Percentiles rank a stretch among this genome's conserved stretches.
Conservation (phyloP, 306 rosid genomes). For the Ormosia semicastrata region DNA sequence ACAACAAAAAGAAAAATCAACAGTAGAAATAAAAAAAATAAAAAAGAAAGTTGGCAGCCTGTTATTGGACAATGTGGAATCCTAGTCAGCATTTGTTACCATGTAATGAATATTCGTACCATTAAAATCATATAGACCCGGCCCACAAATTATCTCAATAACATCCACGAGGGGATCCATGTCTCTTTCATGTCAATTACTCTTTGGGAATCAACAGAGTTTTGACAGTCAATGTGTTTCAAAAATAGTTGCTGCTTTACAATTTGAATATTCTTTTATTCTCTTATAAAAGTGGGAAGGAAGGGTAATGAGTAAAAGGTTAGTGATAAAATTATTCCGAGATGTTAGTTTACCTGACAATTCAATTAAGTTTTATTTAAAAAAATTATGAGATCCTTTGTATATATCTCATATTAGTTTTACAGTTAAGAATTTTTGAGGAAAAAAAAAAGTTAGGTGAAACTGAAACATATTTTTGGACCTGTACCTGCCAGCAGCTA, state of each 20-base stretch:
- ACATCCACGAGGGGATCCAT: conserved; percentile 42
- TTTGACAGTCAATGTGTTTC: conserved; percentile 59
- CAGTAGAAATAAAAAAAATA: not conserved
- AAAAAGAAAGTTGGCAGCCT: conserved; percentile 21
- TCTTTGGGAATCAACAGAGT: conserved; percentile 56
- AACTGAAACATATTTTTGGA: not conserved
- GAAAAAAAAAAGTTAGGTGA: not conserved
- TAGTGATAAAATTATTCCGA: not conserved
- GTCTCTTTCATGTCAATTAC: conserved; percentile 61
- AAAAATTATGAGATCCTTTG: not conserved
- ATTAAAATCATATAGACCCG: conserved; percentile 29
- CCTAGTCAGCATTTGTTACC: conserved; percentile 26
- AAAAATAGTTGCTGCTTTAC: conserved; percentile 64
- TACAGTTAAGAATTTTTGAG: not conserved
- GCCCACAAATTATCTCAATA: conserved; percentile 46
- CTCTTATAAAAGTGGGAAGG: conserved; percentile 28
- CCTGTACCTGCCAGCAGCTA: not conserved
- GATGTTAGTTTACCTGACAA: not conserved
- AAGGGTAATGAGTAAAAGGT: not conserved
- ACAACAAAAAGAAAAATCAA: conserved; percentile 20
- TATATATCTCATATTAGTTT: not conserved
- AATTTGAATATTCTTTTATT: conserved; percentile 68
- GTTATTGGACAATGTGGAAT: conserved; percentile 51
- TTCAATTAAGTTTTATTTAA: not conserved
- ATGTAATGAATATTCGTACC: conserved; percentile 50